These are phyloP conservation scores for Leccinum subgranulosum DNA, from an alignment of 768 basidiomycete species.

Conservation along the genomic window DNA sequence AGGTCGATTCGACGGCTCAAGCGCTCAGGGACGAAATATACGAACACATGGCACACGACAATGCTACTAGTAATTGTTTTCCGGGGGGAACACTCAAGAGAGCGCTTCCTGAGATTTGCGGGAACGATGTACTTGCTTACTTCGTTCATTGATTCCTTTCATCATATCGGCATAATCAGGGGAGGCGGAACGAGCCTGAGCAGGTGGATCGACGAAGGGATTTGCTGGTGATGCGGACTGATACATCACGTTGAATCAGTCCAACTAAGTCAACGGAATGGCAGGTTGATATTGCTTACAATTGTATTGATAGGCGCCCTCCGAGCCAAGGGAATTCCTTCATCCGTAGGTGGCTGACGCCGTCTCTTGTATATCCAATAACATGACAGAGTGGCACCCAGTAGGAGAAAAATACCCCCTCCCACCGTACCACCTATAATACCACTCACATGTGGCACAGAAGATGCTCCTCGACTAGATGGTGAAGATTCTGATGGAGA, in stretches of 20 bases:
- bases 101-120: background rate
- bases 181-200: background rate
- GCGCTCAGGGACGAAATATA: background rate
- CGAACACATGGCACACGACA: background rate
- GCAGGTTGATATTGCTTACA: background rate
- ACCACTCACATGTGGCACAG: background rate
- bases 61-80: background rate
- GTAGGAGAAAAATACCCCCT: background rate
- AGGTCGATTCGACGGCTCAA: background rate
- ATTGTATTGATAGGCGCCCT: background rate
- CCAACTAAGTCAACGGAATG: background rate
- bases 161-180: background rate
- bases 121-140: background rate
- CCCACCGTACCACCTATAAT: conserved; percentile 10
- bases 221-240: background rate
- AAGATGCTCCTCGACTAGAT: background rate
- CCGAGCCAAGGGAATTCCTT: background rate
- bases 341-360: background rate
- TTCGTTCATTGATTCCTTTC: background rate
- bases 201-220: background rate
- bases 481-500: background rate
- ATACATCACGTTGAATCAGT: background rate
- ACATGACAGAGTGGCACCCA: background rate
- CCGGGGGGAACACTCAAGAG: background rate
- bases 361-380: background rate